Evolutionary conservation across 23 red algal genomes (phyloP), one percentile per base, ranked within the genome.

Genomic region (Chondrus crispus): DNA sequence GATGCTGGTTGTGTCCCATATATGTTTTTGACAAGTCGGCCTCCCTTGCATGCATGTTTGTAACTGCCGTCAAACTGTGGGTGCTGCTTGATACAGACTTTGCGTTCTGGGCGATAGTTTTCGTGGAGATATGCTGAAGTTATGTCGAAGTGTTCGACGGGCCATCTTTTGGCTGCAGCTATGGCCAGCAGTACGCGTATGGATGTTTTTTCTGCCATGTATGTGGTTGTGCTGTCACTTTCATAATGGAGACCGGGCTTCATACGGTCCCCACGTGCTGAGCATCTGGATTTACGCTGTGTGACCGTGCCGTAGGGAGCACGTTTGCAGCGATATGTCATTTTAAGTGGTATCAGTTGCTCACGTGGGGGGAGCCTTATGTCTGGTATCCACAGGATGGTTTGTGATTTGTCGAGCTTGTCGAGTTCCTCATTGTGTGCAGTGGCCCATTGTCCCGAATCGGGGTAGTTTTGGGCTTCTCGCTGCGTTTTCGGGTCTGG

Each of bases 81-180:
- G 5, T 49, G 26, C 55, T 69, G 43, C 26, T 51, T 42, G 45
- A 87, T 39, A 51, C 3, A 72, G 4, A 72, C 33, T 22, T 55
- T 39, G 49, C 52, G 50, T 10, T 71, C 64, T 55, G 29, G 49
- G 45, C 41, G 7, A 40, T 39, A 83, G 7, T 16, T 6, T 73
- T 69, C 83, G 35, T 87, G 6, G 2, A 52, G 45, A 32, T 72
- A 87, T 46, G 62, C 60, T 4, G 83, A 62, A 3, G 40, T 87
- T 6, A 87, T 57, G 37, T 87, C 83, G 38, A 87, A 49, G 55
- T 80, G 74, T 18, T 51, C 33, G 74, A 52, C 10, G 14, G 48
- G 13, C 38, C 48, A 49, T 13, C 41, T 32, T 14, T 80, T 18
- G 13, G 11, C 11, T 16, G 74, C 74, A 12, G 74, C 41, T 14